Evolutionary conservation across 768 basidiomycete species (phyloP).

Genomic region (Lentinula guzmanii): DNA sequence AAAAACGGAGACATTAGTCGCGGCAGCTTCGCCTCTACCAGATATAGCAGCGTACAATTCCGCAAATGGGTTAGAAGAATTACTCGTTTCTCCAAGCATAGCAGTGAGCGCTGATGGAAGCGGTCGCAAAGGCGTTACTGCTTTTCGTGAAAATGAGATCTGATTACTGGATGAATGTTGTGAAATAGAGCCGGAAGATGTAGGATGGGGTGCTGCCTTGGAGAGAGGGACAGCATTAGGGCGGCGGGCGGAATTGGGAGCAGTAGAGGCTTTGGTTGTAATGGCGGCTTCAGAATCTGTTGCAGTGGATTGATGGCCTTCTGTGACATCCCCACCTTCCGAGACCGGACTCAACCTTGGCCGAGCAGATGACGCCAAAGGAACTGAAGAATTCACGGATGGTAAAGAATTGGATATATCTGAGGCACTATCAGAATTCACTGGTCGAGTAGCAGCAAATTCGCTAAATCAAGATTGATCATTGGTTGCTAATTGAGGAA

Average conservation of each 20-base stretch:
- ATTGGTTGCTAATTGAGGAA: not conserved
- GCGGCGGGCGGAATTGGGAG: conserved; percentile 11
- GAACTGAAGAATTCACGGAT: conserved; percentile 50
- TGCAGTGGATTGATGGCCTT: conserved; percentile 5
- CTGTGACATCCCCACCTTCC: conserved; percentile 35
- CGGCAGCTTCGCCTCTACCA: conserved; percentile 62
- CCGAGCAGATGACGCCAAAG: conserved; percentile 15
- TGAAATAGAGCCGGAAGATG: conserved; percentile 13
- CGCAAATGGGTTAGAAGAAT: conserved; percentile 78
- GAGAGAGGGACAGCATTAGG: conserved; percentile 2
- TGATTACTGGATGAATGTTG: conserved; percentile 11
- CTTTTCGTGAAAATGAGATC: conserved; percentile 47
- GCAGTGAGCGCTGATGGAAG: conserved; percentile 63
- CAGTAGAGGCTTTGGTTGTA: conserved; percentile 34
- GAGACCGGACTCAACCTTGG: conserved; percentile 38
- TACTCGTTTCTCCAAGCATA: conserved; percentile 57
- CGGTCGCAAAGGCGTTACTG: conserved; percentile 35
- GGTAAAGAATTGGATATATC: conserved; percentile 15
- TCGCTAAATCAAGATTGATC: conserved; percentile 34
- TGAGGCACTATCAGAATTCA: conserved; percentile 52
- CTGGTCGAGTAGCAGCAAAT: conserved; percentile 56
- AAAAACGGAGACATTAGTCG: conserved; percentile 66
- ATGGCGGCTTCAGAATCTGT: conserved; percentile 23
- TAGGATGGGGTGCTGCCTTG: conserved; percentile 1
- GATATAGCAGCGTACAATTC: conserved; percentile 84